These are phyloP conservation scores for Globisporangium orthogonon DNA, from an alignment of 352 stramenopile genomes.

Conservation along the genomic window DNA sequence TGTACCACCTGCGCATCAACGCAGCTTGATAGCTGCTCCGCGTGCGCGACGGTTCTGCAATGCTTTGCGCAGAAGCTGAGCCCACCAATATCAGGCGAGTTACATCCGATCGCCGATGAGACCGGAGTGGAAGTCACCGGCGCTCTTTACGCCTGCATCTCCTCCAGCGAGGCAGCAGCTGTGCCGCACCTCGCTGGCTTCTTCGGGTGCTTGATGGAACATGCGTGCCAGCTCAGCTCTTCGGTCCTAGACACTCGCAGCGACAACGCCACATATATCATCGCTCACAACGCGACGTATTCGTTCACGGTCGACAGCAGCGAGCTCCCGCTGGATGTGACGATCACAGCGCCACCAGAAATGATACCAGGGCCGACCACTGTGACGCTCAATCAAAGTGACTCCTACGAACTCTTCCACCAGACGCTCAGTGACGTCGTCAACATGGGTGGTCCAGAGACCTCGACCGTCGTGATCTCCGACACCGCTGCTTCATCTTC, in stretches of 20 bases:
- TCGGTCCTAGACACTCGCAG: neutral
- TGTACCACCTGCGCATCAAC: neutral
- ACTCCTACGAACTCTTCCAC: conserved; percentile 1
- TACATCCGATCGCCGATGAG: neutral
- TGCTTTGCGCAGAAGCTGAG: conserved; percentile 4
- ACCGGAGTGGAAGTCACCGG: conserved; percentile 6
- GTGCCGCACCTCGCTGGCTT: neutral
- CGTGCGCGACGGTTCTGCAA: neutral
- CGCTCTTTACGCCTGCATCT: conserved; percentile 1
- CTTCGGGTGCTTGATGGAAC: conserved; percentile 8
- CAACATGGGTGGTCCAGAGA: neutral
- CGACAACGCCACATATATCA: conserved; percentile 5
- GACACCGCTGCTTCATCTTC: neutral
- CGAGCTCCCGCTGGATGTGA: neutral
- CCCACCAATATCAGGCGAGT: neutral
- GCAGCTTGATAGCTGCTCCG: neutral
- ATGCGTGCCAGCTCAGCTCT: conserved; percentile 4
- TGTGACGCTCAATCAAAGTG: neutral
- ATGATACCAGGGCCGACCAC: neutral
- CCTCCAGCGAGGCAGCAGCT: neutral
- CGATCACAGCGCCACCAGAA: neutral
- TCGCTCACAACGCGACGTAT: neutral
- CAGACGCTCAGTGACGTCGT: neutral
- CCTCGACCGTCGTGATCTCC: neutral
- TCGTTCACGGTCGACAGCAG: conserved; percentile 1